Conservation (phyloP, 140 eudicot genomes). For the Cichorium intybus region DNA sequence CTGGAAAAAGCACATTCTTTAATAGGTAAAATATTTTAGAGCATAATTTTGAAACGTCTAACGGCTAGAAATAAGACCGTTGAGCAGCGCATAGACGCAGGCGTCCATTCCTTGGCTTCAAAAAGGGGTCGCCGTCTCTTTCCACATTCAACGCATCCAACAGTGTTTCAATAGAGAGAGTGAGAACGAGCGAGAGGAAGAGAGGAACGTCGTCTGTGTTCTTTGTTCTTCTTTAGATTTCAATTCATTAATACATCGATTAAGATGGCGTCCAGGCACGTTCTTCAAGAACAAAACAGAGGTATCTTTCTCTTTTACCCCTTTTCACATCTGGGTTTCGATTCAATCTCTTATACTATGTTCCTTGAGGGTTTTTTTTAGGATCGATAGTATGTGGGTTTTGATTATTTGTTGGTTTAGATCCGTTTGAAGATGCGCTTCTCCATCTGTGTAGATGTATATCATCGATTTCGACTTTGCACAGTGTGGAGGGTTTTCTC, state of each 20-base stretch:
- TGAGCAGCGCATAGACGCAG: constrained; percentile 24
- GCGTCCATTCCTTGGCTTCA: constrained; percentile 23
- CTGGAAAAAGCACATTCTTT: background rate
- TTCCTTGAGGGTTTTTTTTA: background rate
- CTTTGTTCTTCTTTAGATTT: background rate
- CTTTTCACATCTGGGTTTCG: background rate
- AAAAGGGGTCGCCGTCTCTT: constrained; percentile 19
- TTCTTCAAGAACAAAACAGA: constrained; percentile 58
- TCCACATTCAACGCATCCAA: constrained; percentile 1
- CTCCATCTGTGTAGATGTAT: background rate
- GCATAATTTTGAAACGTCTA: constrained; percentile 10
- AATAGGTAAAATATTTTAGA: background rate
- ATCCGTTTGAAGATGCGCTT: background rate
- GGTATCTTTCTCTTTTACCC: constrained; percentile 21
- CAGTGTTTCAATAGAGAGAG: constrained; percentile 3
- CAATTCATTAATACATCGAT: background rate
- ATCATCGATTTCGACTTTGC: background rate
- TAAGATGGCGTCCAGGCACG: constrained; percentile 56
- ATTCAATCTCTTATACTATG: background rate
- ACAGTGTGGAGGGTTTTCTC: no score
- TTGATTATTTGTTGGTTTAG: background rate
- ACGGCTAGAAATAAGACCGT: constrained; percentile 67
- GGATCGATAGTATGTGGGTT: background rate
- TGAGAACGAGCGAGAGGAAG: constrained; percentile 1
- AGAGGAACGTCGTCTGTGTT: background rate